Evolutionary conservation across 2,329 filamentous ascomycete genomes (phyloP).

Genomic region (Cercospora sesami): DNA sequence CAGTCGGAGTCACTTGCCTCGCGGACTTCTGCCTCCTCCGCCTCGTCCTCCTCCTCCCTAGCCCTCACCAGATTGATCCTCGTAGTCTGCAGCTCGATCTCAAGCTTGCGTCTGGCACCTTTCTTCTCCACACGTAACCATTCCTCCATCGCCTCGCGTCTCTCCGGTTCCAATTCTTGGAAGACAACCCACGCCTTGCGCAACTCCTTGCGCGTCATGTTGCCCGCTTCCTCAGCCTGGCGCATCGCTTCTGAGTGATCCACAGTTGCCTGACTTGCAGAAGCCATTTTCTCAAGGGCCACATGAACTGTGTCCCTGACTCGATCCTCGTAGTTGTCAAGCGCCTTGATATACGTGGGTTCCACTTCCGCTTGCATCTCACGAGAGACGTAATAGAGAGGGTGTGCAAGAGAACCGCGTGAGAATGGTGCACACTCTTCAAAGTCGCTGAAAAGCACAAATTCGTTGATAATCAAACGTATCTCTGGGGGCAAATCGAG

Average conservation of each 20-base stretch:
- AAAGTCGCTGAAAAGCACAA: background rate
- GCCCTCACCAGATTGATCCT: background rate
- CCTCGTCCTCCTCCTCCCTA: background rate
- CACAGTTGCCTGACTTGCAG: background rate
- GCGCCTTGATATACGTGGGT: background rate
- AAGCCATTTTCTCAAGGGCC: background rate
- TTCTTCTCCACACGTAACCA: too few species aligned
- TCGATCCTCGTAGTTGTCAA: background rate
- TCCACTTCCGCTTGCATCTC: background rate
- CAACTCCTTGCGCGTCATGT: background rate
- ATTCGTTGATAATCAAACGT: background rate
- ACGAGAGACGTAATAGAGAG: background rate
- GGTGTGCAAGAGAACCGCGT: background rate
- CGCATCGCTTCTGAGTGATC: background rate
- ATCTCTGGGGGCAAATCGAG: background rate
- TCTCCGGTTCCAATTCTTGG: too few species aligned
- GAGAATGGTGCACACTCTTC: background rate
- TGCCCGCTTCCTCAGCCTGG: background rate
- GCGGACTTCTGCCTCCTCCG: background rate
- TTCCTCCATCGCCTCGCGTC: too few species aligned
- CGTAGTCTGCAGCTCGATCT: background rate
- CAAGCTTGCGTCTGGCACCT: background rate
- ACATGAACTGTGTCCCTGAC: background rate
- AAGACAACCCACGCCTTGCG: too few species aligned
- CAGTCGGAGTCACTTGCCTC: background rate